Evolutionary conservation across 495 filamentous ascomycete species (phyloP).

Genomic region (Xylaria acuta): DNA sequence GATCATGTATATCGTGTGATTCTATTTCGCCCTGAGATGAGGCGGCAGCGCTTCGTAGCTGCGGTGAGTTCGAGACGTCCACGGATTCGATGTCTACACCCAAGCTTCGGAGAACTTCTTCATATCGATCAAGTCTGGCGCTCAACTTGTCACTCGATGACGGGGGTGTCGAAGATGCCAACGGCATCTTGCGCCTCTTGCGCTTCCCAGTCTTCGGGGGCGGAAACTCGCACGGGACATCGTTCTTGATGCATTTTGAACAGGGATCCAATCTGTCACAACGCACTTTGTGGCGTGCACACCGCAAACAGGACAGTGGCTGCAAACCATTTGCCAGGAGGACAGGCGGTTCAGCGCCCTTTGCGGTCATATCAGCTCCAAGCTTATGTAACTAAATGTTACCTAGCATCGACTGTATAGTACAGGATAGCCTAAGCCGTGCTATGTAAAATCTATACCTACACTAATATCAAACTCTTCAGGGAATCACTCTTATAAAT

Average conservation of each 20-base stretch:
- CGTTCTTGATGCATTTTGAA: neutral
- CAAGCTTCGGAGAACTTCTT: neutral
- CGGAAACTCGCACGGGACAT: neutral
- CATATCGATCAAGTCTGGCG: neutral
- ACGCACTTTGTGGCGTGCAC: constrained; percentile 3
- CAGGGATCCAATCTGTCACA: constrained; percentile 7
- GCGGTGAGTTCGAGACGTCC: neutral
- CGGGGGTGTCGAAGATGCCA: neutral
- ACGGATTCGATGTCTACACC: neutral
- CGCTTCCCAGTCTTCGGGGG: neutral
- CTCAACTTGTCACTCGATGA: neutral
- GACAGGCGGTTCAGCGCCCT: neutral
- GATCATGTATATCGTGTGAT: neutral
- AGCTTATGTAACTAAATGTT: neutral
- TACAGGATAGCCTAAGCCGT: neutral
- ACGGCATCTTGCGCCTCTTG: neutral
- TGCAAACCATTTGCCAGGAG: neutral
- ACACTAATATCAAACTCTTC: neutral
- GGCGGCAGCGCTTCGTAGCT: neutral
- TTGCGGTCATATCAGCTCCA: constrained; percentile 8
- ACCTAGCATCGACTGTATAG: neutral
- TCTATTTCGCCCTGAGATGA: neutral
- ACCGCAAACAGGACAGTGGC: constrained; percentile 8
- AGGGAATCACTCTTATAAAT: constrained; percentile 5
- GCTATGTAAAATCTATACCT: neutral